Evolutionary conservation across 192 early-diverging fungal genomes (phyloP).

Genomic region (Podila horticola): DNA sequence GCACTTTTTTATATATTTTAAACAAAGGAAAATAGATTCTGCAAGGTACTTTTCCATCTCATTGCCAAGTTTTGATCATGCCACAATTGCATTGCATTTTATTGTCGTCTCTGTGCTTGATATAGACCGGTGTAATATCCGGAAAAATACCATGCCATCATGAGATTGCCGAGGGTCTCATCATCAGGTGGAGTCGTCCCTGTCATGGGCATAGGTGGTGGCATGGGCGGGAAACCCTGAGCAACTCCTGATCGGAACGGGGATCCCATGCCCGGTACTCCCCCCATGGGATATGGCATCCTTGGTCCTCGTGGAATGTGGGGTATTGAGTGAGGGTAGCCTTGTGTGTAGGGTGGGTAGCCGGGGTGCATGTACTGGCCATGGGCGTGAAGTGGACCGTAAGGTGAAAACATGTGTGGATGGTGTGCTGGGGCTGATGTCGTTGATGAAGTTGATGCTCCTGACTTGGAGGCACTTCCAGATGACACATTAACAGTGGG

Average conservation of each 20-base stretch:
- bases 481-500: background rate
- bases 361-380: too few relatives aligned
- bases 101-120: constrained; percentile 52
- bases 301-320: background rate
- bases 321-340: background rate
- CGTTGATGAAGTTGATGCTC: background rate
- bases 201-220: background rate
- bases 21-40: too few relatives aligned
- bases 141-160: constrained; percentile 81
- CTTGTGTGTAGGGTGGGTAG: background rate
- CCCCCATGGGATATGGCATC: background rate
- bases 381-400: too few relatives aligned
- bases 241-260: background rate
- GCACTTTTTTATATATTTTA: too few relatives aligned
- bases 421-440: background rate
- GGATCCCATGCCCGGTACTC: background rate
- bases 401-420: background rate
- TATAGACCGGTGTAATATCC: constrained; percentile 81
- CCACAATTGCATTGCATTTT: background rate
- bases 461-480: background rate
- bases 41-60: background rate
- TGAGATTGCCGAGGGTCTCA: constrained; percentile 69
- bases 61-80: background rate
- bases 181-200: constrained; percentile 53
- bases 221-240: background rate